These are phyloP conservation scores for Fraxinus latifolia DNA, from an alignment of 305 asterid species.

Conservation along the genomic window DNA sequence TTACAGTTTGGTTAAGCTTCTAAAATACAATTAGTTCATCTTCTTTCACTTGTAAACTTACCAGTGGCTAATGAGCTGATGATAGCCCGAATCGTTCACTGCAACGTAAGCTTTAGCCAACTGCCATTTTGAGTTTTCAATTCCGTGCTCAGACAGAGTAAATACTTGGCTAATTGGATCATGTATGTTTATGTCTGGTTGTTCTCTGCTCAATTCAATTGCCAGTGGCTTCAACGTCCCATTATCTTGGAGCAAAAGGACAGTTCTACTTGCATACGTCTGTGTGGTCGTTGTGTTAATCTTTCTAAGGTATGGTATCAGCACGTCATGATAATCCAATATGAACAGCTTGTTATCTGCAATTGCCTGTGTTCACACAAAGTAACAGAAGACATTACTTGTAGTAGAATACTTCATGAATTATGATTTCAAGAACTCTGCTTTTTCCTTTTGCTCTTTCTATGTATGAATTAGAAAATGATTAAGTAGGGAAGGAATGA, in stretches of 20 bases:
- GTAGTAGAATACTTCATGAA: background rate
- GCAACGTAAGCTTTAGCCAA: conserved; percentile 69
- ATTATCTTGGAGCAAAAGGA: conserved; percentile 53
- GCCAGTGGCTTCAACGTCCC: conserved; percentile 61
- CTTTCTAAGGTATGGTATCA: conserved; percentile 57
- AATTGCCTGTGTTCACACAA: conserved; percentile 43
- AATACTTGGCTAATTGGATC: conserved; percentile 50
- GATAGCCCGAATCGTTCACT: conserved; percentile 69
- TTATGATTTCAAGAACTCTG: background rate
- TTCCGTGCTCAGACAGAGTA: conserved; percentile 55
- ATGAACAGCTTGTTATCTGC: conserved; percentile 42
- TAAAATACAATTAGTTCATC: background rate
- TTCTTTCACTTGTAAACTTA: background rate
- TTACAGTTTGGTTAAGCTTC: background rate
- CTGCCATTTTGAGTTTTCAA: conserved; percentile 58
- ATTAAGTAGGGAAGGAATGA: background rate
- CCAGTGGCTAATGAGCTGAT: conserved; percentile 77
- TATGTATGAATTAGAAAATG: background rate
- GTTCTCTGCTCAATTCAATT: conserved; percentile 71
- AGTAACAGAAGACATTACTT: background rate
- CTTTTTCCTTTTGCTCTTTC: background rate
- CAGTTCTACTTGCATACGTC: conserved; percentile 62
- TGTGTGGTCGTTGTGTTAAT: conserved; percentile 63
- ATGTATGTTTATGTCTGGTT: conserved; percentile 40
- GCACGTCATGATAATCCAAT: conserved; percentile 63